Base-by-base conservation (phyloP, 2,329 filamentous ascomycete genomes). In the Fusarium verrucosum region DNA sequence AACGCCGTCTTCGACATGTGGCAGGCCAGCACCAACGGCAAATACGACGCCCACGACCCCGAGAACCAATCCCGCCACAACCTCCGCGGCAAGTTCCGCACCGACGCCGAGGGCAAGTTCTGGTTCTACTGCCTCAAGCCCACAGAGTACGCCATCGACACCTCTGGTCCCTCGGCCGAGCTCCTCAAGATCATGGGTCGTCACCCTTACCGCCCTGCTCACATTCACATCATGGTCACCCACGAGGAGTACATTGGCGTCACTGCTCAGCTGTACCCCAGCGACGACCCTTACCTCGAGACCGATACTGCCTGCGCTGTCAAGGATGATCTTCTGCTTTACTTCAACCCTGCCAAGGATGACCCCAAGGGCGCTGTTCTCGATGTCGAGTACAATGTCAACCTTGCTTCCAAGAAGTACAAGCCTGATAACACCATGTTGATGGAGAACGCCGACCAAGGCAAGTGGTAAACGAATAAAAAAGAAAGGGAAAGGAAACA, bases 181-280 rank as follows among this genome's bases (percentile, higher is more conserved):
- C 72, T 83, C 17, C 73, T 83, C 51, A 71, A 69, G 57, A 74
- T 82, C 58, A 81, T 83, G 81, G 81, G 81, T 46, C 75, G 81
- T 14, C 80, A 83, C 57, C 79, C 80, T 30, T 82, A 81, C 77
- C 77, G 81, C 19, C 81, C 81, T 40, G 81, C 81, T 16, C 81
- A 83, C 68, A 82, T 83, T 51, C 81, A 83, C 74, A 81, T 82
- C 69, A 83, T 82, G 81, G 81, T 83, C 57, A 85, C 85, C 5
- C 83, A 85, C 55, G 82, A 83, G n/a, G 86, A 87, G 5, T 91
- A 90, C 80, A 89, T 88, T 73, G 81, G 88, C 81, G 68, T 92
- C 58, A 90, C 89, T 2, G 92, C 91, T 1, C 91, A 94, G 76
- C 88, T 94, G 50, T 94, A 92, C 74, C 89, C 92, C 76, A 83